Evolutionary conservation across 2,329 filamentous ascomycete genomes (phyloP).

Genomic region (Scedosporium minutisporum): DNA sequence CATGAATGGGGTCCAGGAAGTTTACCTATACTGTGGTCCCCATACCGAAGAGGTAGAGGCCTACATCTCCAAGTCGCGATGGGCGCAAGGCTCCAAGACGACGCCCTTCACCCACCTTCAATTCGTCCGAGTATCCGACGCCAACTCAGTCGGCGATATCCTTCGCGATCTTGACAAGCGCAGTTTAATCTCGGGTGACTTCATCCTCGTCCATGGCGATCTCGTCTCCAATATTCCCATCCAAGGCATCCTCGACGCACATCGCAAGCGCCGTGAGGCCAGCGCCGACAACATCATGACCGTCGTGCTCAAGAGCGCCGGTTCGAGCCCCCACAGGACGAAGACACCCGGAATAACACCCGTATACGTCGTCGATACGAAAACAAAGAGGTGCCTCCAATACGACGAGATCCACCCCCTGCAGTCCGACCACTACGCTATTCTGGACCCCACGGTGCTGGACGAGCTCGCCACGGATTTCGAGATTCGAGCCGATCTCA

Average conservation of each 20-base stretch:
- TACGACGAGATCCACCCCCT: constrained; percentile 82
- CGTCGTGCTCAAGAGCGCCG: constrained; percentile 74
- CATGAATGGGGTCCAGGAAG: constrained; percentile 88
- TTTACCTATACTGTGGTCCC: constrained; percentile 83
- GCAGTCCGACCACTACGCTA: constrained; percentile 54
- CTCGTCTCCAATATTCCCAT: constrained; percentile 82
- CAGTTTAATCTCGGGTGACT: constrained; percentile 78
- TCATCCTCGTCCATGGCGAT: constrained; percentile 86
- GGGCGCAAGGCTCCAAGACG: constrained; percentile 48
- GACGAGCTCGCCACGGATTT: constrained; percentile 60
- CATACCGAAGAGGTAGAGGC: constrained; percentile 80
- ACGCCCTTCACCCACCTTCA: constrained; percentile 69
- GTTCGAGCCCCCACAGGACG: constrained; percentile 59
- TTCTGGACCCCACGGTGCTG: constrained; percentile 71
- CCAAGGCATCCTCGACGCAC: constrained; percentile 66
- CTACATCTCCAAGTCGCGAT: constrained; percentile 70
- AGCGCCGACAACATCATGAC: constrained; percentile 98
- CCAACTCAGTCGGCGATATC: constrained; percentile 82
- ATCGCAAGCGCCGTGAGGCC: constrained; percentile 68
- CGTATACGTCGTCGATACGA: constrained; percentile 77
- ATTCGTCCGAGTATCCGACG: constrained; percentile 74
- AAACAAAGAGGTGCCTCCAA: constrained; percentile 73
- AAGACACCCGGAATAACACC: constrained; percentile 68
- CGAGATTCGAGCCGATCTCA: constrained; percentile 75
- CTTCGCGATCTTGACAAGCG: constrained; percentile 88